Conservation (phyloP, 2,329 filamentous ascomycete genomes). For the Hypomyces rosellus region DNA sequence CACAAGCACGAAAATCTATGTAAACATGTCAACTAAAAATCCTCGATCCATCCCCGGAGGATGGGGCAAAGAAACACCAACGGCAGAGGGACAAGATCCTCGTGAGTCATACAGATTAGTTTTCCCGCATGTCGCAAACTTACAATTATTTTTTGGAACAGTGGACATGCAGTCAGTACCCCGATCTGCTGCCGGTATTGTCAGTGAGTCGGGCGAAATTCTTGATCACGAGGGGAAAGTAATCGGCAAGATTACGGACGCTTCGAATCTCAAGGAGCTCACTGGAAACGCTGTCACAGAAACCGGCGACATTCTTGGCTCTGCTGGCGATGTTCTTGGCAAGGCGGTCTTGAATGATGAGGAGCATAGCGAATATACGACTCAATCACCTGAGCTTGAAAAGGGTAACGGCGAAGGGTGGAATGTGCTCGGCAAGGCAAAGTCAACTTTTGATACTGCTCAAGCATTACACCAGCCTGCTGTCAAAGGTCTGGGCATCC, state of each 20-base stretch:
- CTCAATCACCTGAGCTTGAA: conserved; percentile 25
- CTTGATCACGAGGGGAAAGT: conserved; percentile 38
- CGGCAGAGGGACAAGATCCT: conserved; percentile 23
- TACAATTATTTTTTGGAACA: conserved; percentile 6
- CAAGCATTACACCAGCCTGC: conserved; percentile 16
- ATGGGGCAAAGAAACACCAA: conserved; percentile 25
- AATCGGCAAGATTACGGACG: conserved; percentile 36
- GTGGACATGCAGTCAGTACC: conserved; percentile 26
- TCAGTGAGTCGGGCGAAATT: conserved; percentile 40
- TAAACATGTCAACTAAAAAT: conserved; percentile 20
- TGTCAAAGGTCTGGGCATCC: conserved; percentile 15
- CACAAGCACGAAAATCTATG: neutral
- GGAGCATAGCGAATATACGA: conserved; percentile 35
- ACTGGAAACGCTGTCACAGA: conserved; percentile 34
- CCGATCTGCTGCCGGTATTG: conserved; percentile 34
- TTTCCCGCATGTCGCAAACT: neutral
- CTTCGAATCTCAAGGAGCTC: conserved; percentile 33
- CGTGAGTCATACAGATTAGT: conserved; percentile 19
- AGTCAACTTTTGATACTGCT: conserved; percentile 18
- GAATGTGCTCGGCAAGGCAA: conserved; percentile 24
- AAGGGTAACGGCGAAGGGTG: conserved; percentile 24
- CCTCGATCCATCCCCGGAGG: conserved; percentile 22
- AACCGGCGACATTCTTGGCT: conserved; percentile 29
- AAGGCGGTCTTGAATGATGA: conserved; percentile 33
- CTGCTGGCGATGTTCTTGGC: conserved; percentile 35